Conservation (phyloP, 176 grass and related monocot species). For the Elymus sibiricus region DNA sequence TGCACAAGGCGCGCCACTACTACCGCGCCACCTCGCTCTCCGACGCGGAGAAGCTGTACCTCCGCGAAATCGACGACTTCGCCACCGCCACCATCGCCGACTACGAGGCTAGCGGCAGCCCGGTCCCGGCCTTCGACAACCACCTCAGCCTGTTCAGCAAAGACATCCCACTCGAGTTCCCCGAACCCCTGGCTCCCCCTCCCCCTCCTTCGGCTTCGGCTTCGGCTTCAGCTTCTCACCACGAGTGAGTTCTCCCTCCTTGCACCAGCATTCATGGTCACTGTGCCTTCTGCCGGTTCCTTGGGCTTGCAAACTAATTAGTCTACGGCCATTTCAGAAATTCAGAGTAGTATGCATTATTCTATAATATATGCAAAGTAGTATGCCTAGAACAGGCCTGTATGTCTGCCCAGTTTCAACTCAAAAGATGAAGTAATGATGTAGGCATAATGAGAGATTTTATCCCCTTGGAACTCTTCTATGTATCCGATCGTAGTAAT, state of each 20-base stretch:
- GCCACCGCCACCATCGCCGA: not conserved
- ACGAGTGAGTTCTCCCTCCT: not conserved
- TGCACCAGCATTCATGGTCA: not conserved
- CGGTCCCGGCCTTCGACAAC: not conserved
- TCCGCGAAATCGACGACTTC: not conserved
- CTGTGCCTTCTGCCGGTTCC: not conserved
- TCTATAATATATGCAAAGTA: not conserved
- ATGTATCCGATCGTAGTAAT: not conserved
- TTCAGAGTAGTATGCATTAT: not conserved
- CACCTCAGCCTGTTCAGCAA: not conserved
- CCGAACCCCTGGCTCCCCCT: not conserved
- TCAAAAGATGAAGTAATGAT: not conserved
- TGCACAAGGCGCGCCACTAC: not conserved
- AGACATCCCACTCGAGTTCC: not conserved
- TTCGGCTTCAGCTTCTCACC: not conserved
- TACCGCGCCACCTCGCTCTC: not conserved
- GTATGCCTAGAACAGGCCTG: not conserved
- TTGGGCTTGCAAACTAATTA: not conserved
- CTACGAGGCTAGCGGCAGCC: not conserved
- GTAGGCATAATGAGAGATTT: not conserved
- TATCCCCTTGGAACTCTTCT: no score
- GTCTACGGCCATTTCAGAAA: not conserved
- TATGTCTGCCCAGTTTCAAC: not conserved
- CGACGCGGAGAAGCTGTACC: not conserved
- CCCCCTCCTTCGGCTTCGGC: no score